Percentiles rank a stretch among this genome's conserved stretches.
Conservation (phyloP, 2,329 filamentous ascomycete species). For the Diaporthe citri region DNA sequence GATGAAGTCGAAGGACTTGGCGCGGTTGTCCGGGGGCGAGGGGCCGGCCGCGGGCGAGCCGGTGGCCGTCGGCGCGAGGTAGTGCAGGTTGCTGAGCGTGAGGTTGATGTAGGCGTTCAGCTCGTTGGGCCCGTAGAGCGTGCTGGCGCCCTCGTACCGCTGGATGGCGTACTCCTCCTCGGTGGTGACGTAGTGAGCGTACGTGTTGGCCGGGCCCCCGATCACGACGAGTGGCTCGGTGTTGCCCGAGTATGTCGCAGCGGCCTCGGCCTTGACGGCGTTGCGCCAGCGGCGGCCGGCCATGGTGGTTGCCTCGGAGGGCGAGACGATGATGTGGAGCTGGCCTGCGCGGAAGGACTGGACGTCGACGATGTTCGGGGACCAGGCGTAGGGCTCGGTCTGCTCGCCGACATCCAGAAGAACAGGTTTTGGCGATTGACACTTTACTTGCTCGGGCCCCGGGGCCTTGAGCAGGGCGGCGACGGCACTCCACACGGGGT, state of each 20-base stretch:
- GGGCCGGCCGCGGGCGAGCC: constrained; percentile 65
- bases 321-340: constrained; percentile 85
- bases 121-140: constrained; percentile 86
- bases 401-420: constrained; percentile 88
- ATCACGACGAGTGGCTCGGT: constrained; percentile 79
- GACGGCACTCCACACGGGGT: constrained; percentile 83
- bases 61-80: constrained; percentile 67
- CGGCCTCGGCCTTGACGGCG: constrained; percentile 69
- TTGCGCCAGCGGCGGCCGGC: constrained; percentile 86
- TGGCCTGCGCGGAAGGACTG: constrained; percentile 87
- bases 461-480: constrained; percentile 78
- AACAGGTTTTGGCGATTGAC: constrained; percentile 86
- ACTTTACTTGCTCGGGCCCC: constrained; percentile 75
- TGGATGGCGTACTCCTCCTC: constrained; percentile 74
- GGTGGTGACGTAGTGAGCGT: constrained; percentile 65
- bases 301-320: constrained; percentile 93
- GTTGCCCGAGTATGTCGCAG: constrained; percentile 53
- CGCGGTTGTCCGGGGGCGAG: constrained; percentile 81
- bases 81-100: constrained; percentile 78
- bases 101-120: constrained; percentile 90
- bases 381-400: constrained; percentile 82
- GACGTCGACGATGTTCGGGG: constrained; percentile 89
- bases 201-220: constrained; percentile 89
- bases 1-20: constrained; percentile 84
- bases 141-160: constrained; percentile 95